Evolutionary conservation across 164 flowering plant genomes (phyloP).

Genomic region (Chimonanthus salicifolius): DNA sequence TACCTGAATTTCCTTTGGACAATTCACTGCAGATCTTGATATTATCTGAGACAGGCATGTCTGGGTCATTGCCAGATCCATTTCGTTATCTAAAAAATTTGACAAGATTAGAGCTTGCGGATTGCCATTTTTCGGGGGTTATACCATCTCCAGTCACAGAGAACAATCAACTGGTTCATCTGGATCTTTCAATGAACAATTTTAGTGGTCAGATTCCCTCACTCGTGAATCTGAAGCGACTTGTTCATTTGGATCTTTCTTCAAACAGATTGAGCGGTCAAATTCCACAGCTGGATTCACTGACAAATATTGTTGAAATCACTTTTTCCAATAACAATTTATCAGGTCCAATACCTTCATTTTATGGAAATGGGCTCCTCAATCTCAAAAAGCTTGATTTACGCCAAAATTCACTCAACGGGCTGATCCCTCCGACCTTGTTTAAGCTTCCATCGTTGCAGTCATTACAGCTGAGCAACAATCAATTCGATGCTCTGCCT

Average conservation of each 20-base stretch:
- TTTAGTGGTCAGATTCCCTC: not conserved
- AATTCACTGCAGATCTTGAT: conserved; percentile 12
- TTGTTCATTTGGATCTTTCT: not conserved
- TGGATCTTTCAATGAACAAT: not conserved
- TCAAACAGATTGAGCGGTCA: not conserved
- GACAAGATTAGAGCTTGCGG: not conserved
- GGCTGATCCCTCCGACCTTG: conserved; percentile 30
- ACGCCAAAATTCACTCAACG: conserved; percentile 27
- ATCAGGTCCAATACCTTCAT: not conserved
- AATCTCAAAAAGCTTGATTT: no score
- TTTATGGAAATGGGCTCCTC: not conserved
- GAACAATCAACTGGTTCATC: conserved; percentile 22
- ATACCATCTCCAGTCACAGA: conserved; percentile 29
- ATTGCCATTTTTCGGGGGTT: not conserved
- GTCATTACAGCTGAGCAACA: not conserved
- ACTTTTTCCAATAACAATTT: conserved; percentile 26
- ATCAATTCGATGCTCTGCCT: conserved; percentile 6
- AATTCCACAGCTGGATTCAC: not conserved
- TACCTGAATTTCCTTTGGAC: not conserved
- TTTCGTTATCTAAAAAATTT: not conserved
- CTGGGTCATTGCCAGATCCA: conserved; percentile 18
- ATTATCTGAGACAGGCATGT: conserved; percentile 21
- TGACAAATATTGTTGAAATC: not conserved
- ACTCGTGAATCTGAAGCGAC: not conserved
- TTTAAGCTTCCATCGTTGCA: conserved; percentile 29